phyloP scores from a whole-genome alignment of 106 monocot species.

The Acorus calamus region DNA sequence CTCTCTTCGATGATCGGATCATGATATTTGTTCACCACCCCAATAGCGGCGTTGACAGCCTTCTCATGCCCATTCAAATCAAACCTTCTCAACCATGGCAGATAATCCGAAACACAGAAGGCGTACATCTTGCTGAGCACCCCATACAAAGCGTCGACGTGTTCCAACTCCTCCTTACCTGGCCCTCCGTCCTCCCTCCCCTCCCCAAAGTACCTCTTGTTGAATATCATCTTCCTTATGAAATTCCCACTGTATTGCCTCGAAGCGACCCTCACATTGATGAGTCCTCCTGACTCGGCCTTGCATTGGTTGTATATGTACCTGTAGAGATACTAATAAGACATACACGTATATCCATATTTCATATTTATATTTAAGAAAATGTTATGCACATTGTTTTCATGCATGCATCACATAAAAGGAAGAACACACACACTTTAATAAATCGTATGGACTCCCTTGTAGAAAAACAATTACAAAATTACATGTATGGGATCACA shows the following conservation, averaged over 20 bases:
- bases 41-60: not conserved
- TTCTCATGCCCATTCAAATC: slow-evolving; percentile 2
- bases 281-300: not conserved
- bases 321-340: no score
- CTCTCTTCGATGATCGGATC: not conserved
- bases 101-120: not conserved
- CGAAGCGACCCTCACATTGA: not conserved
- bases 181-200: not conserved
- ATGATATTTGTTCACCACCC: not conserved
- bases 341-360: no score
- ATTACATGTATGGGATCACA: no score
- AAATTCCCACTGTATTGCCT: no score
- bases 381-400: no score
- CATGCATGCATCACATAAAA: no score
- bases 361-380: no score
- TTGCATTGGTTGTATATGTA: not conserved
- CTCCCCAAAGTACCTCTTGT: not conserved
- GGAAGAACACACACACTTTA: no score
- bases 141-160: not conserved
- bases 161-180: not conserved
- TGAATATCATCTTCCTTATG: not conserved
- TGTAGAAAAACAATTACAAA: no score
- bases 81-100: not conserved
- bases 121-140: not conserved
- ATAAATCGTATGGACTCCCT: no score